phyloP scores from a whole-genome alignment of 2,329 filamentous ascomycete genomes.

The Cytospora mali region DNA sequence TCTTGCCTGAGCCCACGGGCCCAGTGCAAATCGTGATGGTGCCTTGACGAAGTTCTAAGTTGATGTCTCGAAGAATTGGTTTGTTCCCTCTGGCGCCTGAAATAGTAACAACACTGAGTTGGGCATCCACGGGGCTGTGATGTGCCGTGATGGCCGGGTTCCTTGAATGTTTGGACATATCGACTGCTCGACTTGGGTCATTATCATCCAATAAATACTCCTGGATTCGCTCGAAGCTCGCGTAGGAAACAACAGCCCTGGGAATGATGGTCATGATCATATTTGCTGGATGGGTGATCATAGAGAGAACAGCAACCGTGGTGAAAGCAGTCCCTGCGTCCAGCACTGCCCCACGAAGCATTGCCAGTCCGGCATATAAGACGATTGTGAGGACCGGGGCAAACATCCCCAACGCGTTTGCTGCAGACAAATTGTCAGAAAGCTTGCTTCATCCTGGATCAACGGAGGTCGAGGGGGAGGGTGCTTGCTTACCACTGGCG shows the following conservation, averaged over 20 bases:
- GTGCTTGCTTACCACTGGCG: constrained; percentile 41
- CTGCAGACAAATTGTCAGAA: constrained; percentile 31
- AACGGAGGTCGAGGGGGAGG: background rate
- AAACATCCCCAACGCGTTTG: constrained; percentile 47
- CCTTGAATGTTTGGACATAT: background rate
- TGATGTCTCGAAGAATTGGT: constrained; percentile 32
- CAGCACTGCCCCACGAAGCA: constrained; percentile 30
- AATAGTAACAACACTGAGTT: constrained; percentile 25
- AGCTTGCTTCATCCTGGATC: background rate
- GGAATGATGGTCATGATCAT: constrained; percentile 48
- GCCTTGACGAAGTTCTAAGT: constrained; percentile 31
- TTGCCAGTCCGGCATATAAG: constrained; percentile 38
- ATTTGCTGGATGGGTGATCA: constrained; percentile 47
- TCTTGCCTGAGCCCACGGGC: constrained; percentile 37
- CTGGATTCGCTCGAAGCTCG: constrained; percentile 44
- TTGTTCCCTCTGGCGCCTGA: constrained; percentile 3
- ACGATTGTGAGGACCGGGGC: constrained; percentile 43
- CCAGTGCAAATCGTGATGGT: constrained; percentile 36
- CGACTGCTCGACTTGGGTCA: background rate
- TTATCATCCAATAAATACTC: constrained; percentile 33
- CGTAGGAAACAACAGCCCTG: constrained; percentile 36
- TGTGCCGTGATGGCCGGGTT: no score
- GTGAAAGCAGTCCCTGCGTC: constrained; percentile 45
- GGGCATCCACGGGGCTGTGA: constrained; percentile 2
- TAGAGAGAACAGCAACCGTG: constrained; percentile 41